Percentiles rank a stretch among this genome's conserved stretches.
phyloP scores from a whole-genome alignment of 495 filamentous ascomycete genomes.

The Trichoderma erinaceum region DNA sequence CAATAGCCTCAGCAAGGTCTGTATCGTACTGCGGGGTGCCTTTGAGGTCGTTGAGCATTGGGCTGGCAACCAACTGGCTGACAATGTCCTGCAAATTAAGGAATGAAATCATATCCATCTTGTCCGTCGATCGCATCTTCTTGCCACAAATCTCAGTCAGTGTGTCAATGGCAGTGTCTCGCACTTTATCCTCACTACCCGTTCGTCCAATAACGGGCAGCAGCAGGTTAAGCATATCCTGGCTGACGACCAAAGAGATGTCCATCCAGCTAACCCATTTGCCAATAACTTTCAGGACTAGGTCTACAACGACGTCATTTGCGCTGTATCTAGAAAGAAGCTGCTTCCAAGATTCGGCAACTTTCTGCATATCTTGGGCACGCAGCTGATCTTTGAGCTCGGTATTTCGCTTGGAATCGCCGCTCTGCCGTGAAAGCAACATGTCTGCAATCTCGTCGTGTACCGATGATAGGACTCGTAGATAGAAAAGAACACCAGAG shows the following conservation, averaged over 20 bases:
- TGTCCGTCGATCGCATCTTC: slow-evolving; percentile 92
- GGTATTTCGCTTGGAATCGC: slow-evolving; percentile 71
- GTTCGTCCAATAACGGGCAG: slow-evolving; percentile 69
- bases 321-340: slow-evolving; percentile 76
- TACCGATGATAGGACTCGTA: slow-evolving; percentile 77
- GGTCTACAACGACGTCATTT: slow-evolving; percentile 69
- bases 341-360: slow-evolving; percentile 84
- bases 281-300: slow-evolving; percentile 79
- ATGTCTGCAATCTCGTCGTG: slow-evolving; percentile 97
- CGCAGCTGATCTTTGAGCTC: slow-evolving; percentile 86
- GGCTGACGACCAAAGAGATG: slow-evolving; percentile 85
- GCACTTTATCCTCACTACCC: slow-evolving; percentile 60
- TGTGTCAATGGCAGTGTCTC: slow-evolving; percentile 83
- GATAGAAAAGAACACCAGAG: slow-evolving; percentile 74
- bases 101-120: slow-evolving; percentile 86
- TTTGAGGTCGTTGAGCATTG: slow-evolving; percentile 67
- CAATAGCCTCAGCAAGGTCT: slow-evolving; percentile 88
- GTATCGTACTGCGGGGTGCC: slow-evolving; percentile 82
- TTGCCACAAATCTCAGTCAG: slow-evolving; percentile 94
- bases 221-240: slow-evolving; percentile 73
- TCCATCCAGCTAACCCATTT: slow-evolving; percentile 99
- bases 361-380: slow-evolving; percentile 73
- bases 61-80: slow-evolving; percentile 71
- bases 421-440: slow-evolving; percentile 64
- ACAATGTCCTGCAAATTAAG: slow-evolving; percentile 80